Evolutionary conservation across 176 grass and related monocot species (phyloP).

Genomic region (Oropetium thomaeum): DNA sequence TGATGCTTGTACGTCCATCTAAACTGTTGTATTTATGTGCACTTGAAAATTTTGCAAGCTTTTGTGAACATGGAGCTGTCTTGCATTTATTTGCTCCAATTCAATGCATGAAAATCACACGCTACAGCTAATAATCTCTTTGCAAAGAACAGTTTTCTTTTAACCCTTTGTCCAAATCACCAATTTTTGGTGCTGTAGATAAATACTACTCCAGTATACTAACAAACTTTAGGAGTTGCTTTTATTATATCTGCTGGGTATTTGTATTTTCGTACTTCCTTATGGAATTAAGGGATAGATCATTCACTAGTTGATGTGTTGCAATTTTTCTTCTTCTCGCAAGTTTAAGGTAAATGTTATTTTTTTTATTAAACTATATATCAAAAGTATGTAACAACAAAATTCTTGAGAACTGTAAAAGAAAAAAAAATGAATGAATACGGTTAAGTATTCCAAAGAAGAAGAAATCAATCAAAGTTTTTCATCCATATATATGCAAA

Average conservation of each 20-base stretch:
- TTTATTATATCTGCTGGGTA: background rate
- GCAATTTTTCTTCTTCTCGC: background rate
- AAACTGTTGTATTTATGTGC: conserved; percentile 19
- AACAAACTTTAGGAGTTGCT: background rate
- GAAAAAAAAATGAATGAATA: background rate
- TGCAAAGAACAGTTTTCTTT: conserved; percentile 6
- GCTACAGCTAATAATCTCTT: conserved; percentile 24
- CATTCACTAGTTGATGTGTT: background rate
- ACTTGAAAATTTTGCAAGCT: conserved; percentile 3
- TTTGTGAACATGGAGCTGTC: conserved; percentile 19
- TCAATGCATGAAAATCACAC: conserved; percentile 47
- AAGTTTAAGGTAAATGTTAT: background rate
- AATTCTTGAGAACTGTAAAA: background rate
- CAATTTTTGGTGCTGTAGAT: background rate
- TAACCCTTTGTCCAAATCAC: background rate
- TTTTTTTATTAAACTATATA: background rate
- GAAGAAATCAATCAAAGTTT: background rate
- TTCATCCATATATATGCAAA: background rate
- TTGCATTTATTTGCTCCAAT: conserved; percentile 42
- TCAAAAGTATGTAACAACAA: background rate
- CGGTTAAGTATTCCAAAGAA: background rate
- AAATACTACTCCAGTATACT: background rate
- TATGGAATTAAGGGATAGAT: background rate
- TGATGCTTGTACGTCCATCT: background rate
- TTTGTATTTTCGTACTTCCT: background rate